Evolutionary conservation across 1,284 basidiomycete genomes (phyloP), one percentile per base, ranked within the genome.

Genomic region (Moesziomyces parantarcticus): DNA sequence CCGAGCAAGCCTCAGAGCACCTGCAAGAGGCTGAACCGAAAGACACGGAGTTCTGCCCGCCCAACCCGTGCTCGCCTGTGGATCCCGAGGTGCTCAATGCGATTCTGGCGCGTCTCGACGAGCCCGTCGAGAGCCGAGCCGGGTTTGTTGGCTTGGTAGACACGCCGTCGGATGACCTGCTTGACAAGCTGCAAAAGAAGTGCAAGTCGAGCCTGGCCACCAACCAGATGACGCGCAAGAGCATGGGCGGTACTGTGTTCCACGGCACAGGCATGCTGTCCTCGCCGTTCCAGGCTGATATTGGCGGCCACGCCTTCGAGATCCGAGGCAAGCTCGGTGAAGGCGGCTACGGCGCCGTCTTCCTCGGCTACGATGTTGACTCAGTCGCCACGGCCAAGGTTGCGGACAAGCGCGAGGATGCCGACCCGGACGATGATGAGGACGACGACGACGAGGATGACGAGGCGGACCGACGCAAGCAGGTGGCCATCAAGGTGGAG

Each of bases 301-400:
- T 75, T 44, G 64, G 65, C 41, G 56, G 59, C n/a, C 21, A 51
- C 32, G 34, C 43, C 7, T 70, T 58, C 41, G 72, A 77, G 48
- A 72, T 98, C 10, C 86, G 87, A 6, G 91, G 91, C 69, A 98
- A 98, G 85, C 88, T 99, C 22, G 97, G 97, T 6, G 96, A 99
- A 86, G 97, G 97, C 7, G 94, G 94, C 0, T 99, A 94, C 78
- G 97, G 96, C 0, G 89, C 92, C 3, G 97, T 99, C 11, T 99
- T 97, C 86, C 89, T 84, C 7, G 93, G 91, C 5, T 83, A 86
- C 34, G 87, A 87, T 58, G 63, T 85, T 10, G 80, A 81, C 8
- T 81, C 79, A 18, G 62, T 58, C 8, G 75, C 77, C 14, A 75
- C 29, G 3, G 29, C 78, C 10, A 47, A 45, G 18, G 59, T 66